Conservation (phyloP, 805 yeast genomes). For the Saturnispora sekii region DNA sequence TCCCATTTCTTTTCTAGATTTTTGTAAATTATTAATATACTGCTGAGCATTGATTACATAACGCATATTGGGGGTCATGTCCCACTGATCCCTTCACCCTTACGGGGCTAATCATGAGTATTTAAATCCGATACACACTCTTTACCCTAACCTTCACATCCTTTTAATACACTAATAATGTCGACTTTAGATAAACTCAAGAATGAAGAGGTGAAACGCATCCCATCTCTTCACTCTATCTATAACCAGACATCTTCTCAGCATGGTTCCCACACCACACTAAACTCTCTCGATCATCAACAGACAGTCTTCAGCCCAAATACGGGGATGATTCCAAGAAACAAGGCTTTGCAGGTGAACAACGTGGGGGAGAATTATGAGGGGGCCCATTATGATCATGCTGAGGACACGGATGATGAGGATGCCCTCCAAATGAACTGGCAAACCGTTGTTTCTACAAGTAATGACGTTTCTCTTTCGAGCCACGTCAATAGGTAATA, state of each 20-base stretch:
- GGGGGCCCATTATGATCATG: slow-evolving; percentile 5
- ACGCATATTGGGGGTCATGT: background rate
- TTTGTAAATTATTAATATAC: background rate
- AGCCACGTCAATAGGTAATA: slow-evolving; percentile 5
- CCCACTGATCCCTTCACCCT: background rate
- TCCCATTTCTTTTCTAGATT: background rate
- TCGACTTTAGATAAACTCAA: slow-evolving; percentile 1
- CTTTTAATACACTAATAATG: background rate
- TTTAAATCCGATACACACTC: background rate
- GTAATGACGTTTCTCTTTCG: slow-evolving; percentile 6
- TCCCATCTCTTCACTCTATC: slow-evolving; percentile 6
- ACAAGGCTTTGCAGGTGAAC: slow-evolving; percentile 1
- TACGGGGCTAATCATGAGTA: background rate
- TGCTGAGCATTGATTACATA: background rate
- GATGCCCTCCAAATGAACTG: slow-evolving; percentile 7
- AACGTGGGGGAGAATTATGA: background rate
- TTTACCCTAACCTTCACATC: background rate
- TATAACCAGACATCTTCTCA: slow-evolving; percentile 5
- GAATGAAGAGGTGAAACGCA: slow-evolving; percentile 2
- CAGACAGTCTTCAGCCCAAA: slow-evolving; percentile 4
- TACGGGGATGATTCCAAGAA: slow-evolving; percentile 6
- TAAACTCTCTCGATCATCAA: slow-evolving; percentile 3
- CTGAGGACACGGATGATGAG: slow-evolving; percentile 1
- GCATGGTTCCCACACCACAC: slow-evolving; percentile 7
- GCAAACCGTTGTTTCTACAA: slow-evolving; percentile 8